Evolutionary conservation across 1,284 basidiomycete genomes (phyloP), one percentile per base, ranked within the genome.

Genomic region (Cryptococcus deneoformans): DNA sequence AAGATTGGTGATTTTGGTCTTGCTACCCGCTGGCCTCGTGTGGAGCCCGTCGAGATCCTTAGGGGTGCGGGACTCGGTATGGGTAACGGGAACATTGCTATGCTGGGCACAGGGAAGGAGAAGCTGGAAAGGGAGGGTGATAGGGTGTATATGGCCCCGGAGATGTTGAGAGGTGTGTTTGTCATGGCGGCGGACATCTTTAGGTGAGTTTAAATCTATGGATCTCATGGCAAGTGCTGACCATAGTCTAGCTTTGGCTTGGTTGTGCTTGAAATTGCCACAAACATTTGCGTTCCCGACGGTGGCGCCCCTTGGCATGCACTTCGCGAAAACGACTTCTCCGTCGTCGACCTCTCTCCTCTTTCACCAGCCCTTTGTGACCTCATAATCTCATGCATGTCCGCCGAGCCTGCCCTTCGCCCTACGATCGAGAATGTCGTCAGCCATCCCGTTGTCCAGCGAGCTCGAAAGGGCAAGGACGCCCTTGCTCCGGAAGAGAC

Each of bases 1-100:
- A 96, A 94, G 82, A 94, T 99, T 72, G 93, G 93, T 12, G 96
- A 99, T 78, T 99, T 99, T 82, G 96, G 96, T n/a, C 88, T 97
- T 83, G 93, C 93, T 6, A 88, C 89, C 2, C 68, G 89, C 52
- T 92, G 89, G 87, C 91, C 90, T 2, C 82, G 91, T 46, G 59
- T 77, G 5, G 61, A 64, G 7, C 71, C 77, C 11, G 70, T 69
- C 8, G 72, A 72, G 55, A 76, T 79, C 42, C 63, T 79, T 68
- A 56, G 74, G 61, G 77, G 78, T 45, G 75, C 75, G 40, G 72
- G 76, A 16, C 60, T 78, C 39, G 70, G 77, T 51, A 70, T 78
- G 50, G 69, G 57, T 56, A 50, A 49, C 38, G 45, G 57, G n/a
- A 53, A 38, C n/a, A 14, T 52, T 53, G 43, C 45, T 65, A 64